phyloP scores from a whole-genome alignment of 2,329 filamentous ascomycete species.

The Furcasterigmium sp. region DNA sequence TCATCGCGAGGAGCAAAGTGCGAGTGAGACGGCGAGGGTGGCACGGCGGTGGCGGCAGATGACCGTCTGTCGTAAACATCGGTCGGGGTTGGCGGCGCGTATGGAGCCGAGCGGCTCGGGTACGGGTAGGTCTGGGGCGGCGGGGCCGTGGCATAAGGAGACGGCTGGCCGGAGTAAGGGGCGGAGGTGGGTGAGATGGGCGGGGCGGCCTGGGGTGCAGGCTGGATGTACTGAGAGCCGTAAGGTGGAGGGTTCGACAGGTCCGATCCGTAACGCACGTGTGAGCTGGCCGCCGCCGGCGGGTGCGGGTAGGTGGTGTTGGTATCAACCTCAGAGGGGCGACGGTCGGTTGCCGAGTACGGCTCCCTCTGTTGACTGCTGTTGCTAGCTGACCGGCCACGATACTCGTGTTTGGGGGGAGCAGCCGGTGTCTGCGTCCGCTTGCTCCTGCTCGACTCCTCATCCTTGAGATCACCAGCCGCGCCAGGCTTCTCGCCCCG shows the following conservation, averaged over 20 bases:
- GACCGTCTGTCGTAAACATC: slow-evolving; percentile 30
- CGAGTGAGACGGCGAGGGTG: slow-evolving; percentile 30
- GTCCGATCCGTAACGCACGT: slow-evolving; percentile 31
- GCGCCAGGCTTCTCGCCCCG: slow-evolving; percentile 59
- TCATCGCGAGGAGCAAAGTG: slow-evolving; percentile 1
- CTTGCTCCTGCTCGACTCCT: slow-evolving; percentile 43
- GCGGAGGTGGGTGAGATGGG: slow-evolving; percentile 25
- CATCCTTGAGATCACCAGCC: slow-evolving; percentile 50
- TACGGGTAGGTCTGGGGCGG: slow-evolving; percentile 26
- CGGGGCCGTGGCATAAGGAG: slow-evolving; percentile 28
- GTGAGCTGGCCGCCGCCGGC: slow-evolving; percentile 21
- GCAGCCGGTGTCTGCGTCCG: slow-evolving; percentile 17
- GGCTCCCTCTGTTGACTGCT: slow-evolving; percentile 44
- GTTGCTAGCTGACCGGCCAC: slow-evolving; percentile 57
- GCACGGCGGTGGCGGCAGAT: slow-evolving; percentile 27
- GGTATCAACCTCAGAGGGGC: slow-evolving; percentile 43
- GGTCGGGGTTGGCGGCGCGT: slow-evolving; percentile 21
- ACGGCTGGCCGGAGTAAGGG: slow-evolving; percentile 29
- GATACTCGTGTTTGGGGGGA: slow-evolving; percentile 18
- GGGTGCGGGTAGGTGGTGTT: slow-evolving; percentile 35
- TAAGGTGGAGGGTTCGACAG: slow-evolving; percentile 30
- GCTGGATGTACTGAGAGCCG: slow-evolving; percentile 26
- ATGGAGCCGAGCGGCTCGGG: slow-evolving; percentile 20
- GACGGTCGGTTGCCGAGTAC: slow-evolving; percentile 31
- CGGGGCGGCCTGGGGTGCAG: slow-evolving; percentile 22